Base-by-base conservation (phyloP, 2,329 filamentous ascomycete species). In the Penicillium concentricum region DNA sequence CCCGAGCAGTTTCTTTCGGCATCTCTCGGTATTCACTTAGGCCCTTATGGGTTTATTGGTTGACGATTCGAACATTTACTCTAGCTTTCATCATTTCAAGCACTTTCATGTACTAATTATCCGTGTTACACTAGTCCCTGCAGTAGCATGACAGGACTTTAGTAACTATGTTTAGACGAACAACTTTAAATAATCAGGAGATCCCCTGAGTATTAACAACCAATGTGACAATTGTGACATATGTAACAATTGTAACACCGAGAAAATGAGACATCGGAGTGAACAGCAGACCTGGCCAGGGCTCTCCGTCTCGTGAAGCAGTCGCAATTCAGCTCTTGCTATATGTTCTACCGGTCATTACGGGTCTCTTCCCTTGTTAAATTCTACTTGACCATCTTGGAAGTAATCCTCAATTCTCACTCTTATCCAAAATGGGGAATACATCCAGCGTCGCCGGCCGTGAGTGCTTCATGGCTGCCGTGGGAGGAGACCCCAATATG, bases 401-500 rank as follows among this genome's bases (percentile, higher is more conserved):
- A 5, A 30, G 2, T 22, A 10, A 28, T 5, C 18, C 13, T 37
- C 12, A 9, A 15, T 46, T 30, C 34, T n/a, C 1, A 20, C 34
- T 32, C 22, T 24, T 15, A 26, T 26, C 1, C 48, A 55, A 13
- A 18, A 67, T 67, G 65, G 65, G 65, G 2, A 52, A 56, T 15
- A 20, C 51, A 44, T 48, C 52, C 16, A 67, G 65, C 46, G 45
- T 60, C 6, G 9, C 57, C 18, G 60, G 62, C 15, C 62, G 56
- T 22, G 57, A 55, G 38, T 69, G 67, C 42, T 50, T 69, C 12
- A 44, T 67, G 24, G 57, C 63, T 13, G 66, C 67, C 13, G 56
- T 69, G 5, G 58, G 61, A 6, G 45, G 62, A 37, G 43, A 62
- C 37, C 13, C 61, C 6, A 52, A 46, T 9, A 49, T 61, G 8